These are phyloP conservation scores for Arthrobotrys sinensis DNA, from an alignment of 2,329 filamentous ascomycete genomes.

Conservation along the genomic window DNA sequence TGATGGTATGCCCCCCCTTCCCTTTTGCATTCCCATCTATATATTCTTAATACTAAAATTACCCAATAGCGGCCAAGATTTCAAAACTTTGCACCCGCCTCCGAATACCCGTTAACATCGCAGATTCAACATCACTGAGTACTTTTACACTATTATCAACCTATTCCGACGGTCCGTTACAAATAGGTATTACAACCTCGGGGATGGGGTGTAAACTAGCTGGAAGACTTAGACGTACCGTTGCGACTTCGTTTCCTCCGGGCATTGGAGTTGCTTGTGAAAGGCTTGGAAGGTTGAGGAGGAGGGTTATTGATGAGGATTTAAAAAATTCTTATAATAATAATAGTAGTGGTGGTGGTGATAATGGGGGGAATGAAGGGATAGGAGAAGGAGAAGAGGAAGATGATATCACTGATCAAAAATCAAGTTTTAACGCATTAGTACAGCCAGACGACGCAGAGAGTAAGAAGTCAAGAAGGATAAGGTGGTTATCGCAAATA, in stretches of 20 bases:
- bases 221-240: constrained; percentile 87
- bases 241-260: constrained; percentile 82
- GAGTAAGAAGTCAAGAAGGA: constrained; percentile 82
- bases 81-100: constrained; percentile 81
- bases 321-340: constrained; percentile 66
- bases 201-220: constrained; percentile 95
- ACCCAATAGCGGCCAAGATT: constrained; percentile 78
- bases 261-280: constrained; percentile 83
- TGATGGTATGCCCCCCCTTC: constrained; percentile 62
- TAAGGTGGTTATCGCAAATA: constrained; percentile 94
- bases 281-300: constrained; percentile 80
- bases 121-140: constrained; percentile 87
- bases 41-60: too few relatives aligned
- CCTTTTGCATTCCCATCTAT: too few relatives aligned
- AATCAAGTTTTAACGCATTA: constrained; percentile 85
- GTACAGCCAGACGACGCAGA: constrained; percentile 81
- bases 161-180: constrained; percentile 89
- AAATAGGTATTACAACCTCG: constrained; percentile 95
- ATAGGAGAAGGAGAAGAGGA: constrained; percentile 64
- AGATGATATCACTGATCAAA: constrained; percentile 80
- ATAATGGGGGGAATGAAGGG: too few relatives aligned
- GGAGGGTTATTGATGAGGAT: constrained; percentile 82
- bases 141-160: constrained; percentile 91
- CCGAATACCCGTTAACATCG: constrained; percentile 92
- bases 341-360: constrained; percentile 64